Conservation (phyloP, 2,329 filamentous ascomycete species). For the Aspergillus transmontanensis region DNA sequence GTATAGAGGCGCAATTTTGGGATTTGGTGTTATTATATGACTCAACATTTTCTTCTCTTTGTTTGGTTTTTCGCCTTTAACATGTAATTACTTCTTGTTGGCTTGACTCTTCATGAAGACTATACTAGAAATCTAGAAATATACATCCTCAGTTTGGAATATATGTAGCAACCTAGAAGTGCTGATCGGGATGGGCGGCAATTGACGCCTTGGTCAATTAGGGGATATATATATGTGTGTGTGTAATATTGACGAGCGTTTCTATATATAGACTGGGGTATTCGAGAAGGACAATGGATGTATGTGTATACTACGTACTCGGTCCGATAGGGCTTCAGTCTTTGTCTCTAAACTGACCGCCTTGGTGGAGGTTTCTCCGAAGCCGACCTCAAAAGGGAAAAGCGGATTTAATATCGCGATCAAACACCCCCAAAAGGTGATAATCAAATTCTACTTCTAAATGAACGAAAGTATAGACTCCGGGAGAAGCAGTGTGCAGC, state of each 20-base stretch:
- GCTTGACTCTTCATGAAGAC: background rate
- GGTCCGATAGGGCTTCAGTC: background rate
- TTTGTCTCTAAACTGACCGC: conserved; percentile 5
- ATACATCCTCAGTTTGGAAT: background rate
- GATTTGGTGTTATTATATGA: background rate
- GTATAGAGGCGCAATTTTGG: background rate
- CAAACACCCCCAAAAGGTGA: background rate
- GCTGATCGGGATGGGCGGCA: no score
- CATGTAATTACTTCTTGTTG: background rate
- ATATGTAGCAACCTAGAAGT: background rate
- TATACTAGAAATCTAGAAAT: background rate
- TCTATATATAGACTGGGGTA: no score
- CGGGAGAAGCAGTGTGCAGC: conserved; percentile 19
- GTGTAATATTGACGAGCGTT: no score
- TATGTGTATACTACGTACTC: no score
- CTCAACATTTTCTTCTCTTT: background rate
- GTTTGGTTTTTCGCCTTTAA: background rate
- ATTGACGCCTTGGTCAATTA: no score
- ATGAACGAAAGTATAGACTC: conserved; percentile 5
- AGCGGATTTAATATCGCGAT: background rate
- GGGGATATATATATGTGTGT: no score
- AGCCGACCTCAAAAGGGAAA: conserved; percentile 7
- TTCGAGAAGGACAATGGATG: no score
- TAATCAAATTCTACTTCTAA: background rate
- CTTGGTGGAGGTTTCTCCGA: conserved; percentile 13